These are phyloP conservation scores for Leccinum fibrillosum DNA, from an alignment of 768 basidiomycete species.

Conservation along the genomic window DNA sequence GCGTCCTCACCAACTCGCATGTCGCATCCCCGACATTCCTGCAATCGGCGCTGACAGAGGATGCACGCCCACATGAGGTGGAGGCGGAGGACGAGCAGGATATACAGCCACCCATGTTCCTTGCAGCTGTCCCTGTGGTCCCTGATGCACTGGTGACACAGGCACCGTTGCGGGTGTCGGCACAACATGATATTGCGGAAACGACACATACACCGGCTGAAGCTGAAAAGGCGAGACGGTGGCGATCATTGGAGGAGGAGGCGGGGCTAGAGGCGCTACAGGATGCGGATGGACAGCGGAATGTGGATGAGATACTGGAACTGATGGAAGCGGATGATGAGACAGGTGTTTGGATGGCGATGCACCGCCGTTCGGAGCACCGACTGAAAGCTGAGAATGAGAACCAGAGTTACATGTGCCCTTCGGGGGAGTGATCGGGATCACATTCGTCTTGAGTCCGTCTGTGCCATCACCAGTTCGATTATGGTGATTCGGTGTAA, in stretches of 20 bases:
- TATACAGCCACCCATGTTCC: too few species aligned
- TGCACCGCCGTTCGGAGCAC: not conserved
- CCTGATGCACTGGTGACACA: not conserved
- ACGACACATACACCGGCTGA: slow-evolving; percentile 22
- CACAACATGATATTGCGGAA: slow-evolving; percentile 16
- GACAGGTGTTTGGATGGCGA: not conserved
- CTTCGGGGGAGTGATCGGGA: slow-evolving; percentile 1
- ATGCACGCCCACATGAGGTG: too few species aligned
- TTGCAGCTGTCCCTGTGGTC: not conserved
- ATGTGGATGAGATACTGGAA: not conserved
- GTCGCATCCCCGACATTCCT: too few species aligned
- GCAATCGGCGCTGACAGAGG: too few species aligned
- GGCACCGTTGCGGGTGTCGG: slow-evolving; percentile 1
- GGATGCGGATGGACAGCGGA: slow-evolving; percentile 3
- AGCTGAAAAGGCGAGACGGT: slow-evolving; percentile 15
- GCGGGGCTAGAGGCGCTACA: not conserved
- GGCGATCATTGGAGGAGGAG: slow-evolving; percentile 11
- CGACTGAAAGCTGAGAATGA: not conserved
- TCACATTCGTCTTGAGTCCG: slow-evolving; percentile 7
- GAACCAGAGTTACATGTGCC: not conserved
- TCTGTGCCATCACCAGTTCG: not conserved
- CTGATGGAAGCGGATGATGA: slow-evolving; percentile 12
- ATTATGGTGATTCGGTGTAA: not conserved
- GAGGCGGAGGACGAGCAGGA: too few species aligned
- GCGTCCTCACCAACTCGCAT: too few species aligned